Evolutionary conservation across 352 stramenopile genomes (phyloP), one percentile per base, ranked within the genome.

Genomic region (Globisporangium heterothallicum): DNA sequence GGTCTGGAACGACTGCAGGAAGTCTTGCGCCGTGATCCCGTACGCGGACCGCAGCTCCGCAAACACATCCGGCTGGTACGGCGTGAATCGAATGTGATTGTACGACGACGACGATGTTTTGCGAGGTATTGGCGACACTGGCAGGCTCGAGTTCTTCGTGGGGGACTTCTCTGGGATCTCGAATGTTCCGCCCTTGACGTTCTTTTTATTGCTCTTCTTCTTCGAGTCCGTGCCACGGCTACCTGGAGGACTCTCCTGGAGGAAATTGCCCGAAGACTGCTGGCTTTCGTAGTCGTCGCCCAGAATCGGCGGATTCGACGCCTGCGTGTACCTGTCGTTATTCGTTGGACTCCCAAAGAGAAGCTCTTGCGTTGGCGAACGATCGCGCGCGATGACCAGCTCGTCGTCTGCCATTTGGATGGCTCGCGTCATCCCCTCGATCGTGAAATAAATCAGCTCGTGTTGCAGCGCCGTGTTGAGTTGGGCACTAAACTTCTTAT

Each of bases 401-500:
- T 88, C 80, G 12, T 86, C 78, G 36, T 91, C 82, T 3, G 78
- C 72, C 18, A 80, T 59, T 22, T 89, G 68, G 27, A 95, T 68
- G 5, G 86, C 78, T 10, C 73, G 68, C 21, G 75, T 88, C 79
- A 96, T 95, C 9, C 86, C 83, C 26, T 89, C 76, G 32, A 92
- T 92, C n/a, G 86, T 95, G 53, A 92, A 95, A 49, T 91, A 91
- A 42, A 96, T 88, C 22, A 96, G 72, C 45, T 96, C 86, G 19
- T 84, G 75, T 58, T 92, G 81, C 7, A 96, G 64, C 46, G 85
- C 80, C 14, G 73, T 88, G 57, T 96, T 96, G 42, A 96, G 68
- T 56, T 96, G 86, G 3, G 85, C 82, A 24, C 77, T 88, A 35
- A 88, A 87, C 51, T 92, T 84, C 32, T 82, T 88, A 53, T 92